Evolutionary conservation across 2,329 filamentous ascomycete genomes (phyloP).

Genomic region (Thelonectria discophora): DNA sequence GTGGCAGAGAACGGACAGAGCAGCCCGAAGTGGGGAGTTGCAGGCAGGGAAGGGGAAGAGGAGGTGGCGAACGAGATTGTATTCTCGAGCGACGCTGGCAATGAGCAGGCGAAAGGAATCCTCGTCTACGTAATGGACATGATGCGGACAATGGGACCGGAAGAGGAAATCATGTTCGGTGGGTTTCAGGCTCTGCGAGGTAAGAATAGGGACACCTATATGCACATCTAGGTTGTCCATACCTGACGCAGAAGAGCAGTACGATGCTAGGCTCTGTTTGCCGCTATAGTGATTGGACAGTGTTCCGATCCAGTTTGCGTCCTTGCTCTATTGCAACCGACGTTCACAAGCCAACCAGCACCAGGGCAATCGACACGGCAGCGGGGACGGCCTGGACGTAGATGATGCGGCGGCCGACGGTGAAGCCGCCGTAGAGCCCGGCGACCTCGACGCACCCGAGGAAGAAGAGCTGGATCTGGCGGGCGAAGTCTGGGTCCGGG

Average conservation of each 20-base stretch:
- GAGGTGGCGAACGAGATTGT: background rate
- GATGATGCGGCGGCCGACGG: slow-evolving; percentile 53
- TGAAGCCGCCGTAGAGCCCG: slow-evolving; percentile 55
- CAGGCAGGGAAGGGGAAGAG: no score
- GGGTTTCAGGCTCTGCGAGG: background rate
- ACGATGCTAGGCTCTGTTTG: no score
- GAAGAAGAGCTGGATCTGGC: slow-evolving; percentile 59
- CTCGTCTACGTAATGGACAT: background rate
- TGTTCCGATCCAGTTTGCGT: no score
- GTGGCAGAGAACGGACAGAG: background rate
- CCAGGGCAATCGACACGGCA: slow-evolving; percentile 41
- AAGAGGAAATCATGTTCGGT: background rate
- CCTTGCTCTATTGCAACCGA: background rate
- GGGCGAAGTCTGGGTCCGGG: slow-evolving; percentile 52
- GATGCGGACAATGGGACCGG: background rate
- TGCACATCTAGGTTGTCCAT: background rate
- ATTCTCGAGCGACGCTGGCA: background rate
- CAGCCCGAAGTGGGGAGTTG: background rate
- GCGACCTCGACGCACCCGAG: slow-evolving; percentile 55
- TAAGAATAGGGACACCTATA: background rate
- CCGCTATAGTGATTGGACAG: no score
- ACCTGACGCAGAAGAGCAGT: no score
- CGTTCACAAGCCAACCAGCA: slow-evolving; percentile 39
- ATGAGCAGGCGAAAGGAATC: background rate
- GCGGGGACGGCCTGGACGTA: slow-evolving; percentile 52